Evolutionary conservation across 192 early-diverging fungal genomes (phyloP).

Genomic region (Jimgerdemannia lactiflua): DNA sequence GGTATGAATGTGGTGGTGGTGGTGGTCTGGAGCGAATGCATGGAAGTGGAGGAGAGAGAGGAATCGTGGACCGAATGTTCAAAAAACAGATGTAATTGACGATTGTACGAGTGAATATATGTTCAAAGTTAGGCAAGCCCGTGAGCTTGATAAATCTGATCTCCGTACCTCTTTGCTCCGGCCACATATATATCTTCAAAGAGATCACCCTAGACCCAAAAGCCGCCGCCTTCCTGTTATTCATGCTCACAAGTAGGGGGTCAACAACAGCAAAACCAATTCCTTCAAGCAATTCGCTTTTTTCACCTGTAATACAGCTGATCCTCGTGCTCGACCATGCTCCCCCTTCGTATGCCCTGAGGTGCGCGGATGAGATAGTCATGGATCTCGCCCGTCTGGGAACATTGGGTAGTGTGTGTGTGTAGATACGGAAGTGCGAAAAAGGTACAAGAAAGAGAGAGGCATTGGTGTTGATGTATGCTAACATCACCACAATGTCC

Average conservation of each 20-base stretch:
- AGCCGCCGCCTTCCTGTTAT: no score
- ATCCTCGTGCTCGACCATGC: conserved; percentile 7
- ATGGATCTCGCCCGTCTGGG: conserved; percentile 32
- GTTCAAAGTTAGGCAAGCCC: background rate
- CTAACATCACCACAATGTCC: no score
- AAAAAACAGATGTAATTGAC: no score
- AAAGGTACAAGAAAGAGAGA: no score
- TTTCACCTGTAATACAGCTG: conserved; percentile 32
- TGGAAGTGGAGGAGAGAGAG: background rate
- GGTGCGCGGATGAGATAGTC: conserved; percentile 27
- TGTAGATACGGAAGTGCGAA: background rate
- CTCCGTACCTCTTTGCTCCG: background rate
- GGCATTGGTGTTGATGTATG: no score
- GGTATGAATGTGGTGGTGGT: background rate
- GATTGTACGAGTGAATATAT: no score
- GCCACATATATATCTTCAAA: background rate
- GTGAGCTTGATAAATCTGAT: no score
- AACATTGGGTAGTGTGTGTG: background rate
- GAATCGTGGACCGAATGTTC: no score
- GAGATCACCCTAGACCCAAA: background rate
- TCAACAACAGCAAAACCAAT: conserved; percentile 1
- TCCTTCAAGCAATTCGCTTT: conserved; percentile 1
- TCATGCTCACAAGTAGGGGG: background rate
- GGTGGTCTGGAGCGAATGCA: background rate
- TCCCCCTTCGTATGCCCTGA: conserved; percentile 1